Evolutionary conservation across 2,329 filamentous ascomycete genomes (phyloP).

Genomic region (Aphanocladium album): DNA sequence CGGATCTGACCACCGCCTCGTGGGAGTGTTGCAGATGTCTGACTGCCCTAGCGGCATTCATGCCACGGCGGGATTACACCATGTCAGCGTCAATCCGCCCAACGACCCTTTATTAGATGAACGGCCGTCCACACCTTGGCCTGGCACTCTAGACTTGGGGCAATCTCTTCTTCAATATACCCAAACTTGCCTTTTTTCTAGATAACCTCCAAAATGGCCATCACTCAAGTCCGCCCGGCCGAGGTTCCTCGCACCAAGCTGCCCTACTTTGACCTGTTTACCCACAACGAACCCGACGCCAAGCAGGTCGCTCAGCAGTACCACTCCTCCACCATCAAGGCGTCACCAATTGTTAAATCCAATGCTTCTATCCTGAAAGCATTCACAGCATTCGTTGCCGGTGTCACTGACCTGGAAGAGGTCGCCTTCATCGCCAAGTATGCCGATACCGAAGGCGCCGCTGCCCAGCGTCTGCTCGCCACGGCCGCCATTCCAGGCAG

Average conservation of each 20-base stretch:
- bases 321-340: neutral
- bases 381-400: constrained; percentile 6
- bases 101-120: constrained; percentile 7
- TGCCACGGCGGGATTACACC: constrained; percentile 9
- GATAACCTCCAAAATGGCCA: constrained; percentile 4
- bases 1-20: neutral
- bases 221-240: neutral
- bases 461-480: neutral
- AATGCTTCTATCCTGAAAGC: neutral
- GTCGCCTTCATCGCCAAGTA: constrained; percentile 7
- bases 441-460: neutral
- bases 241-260: constrained; percentile 10
- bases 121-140: neutral
- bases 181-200: neutral
- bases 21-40: constrained; percentile 3
- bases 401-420: constrained; percentile 8
- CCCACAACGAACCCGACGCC: constrained; percentile 7
- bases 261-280: constrained; percentile 10
- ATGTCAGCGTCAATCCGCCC: constrained; percentile 8
- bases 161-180: neutral
- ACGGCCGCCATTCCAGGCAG: neutral
- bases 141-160: neutral
- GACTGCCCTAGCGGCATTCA: constrained; percentile 11
- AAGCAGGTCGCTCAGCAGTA: constrained; percentile 2
- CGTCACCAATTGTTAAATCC: neutral